Percentiles rank a stretch among this genome's conserved stretches.
These are phyloP conservation scores for Malus sieversii DNA, from an alignment of 306 rosid species.

Conservation along the genomic window DNA sequence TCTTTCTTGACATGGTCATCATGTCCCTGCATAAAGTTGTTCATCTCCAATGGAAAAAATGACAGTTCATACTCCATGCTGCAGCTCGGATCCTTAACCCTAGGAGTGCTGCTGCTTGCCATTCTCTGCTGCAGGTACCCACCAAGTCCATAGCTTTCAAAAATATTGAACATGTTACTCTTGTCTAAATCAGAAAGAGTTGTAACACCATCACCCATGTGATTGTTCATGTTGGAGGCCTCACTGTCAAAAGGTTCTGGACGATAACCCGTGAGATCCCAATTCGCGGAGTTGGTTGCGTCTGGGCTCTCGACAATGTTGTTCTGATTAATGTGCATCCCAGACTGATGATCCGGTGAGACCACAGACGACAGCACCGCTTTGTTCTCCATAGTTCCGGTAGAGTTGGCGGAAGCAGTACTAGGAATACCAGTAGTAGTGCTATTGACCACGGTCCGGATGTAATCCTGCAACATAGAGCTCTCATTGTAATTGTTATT, in stretches of 20 bases:
- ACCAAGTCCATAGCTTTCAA: neutral
- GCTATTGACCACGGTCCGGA: slow-evolving; percentile 17
- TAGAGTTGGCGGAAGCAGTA: neutral
- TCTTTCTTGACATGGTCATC: slow-evolving; percentile 19
- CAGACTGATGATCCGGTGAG: neutral
- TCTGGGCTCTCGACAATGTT: neutral
- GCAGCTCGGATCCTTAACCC: neutral
- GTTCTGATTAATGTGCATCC: neutral
- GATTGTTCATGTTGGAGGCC: neutral
- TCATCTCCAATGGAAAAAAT: slow-evolving; percentile 16
- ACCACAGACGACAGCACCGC: neutral
- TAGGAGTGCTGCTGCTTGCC: too few relatives aligned
- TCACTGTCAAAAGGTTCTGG: neutral
- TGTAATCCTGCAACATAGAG: slow-evolving; percentile 41
- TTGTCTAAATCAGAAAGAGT: neutral
- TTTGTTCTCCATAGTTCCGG: neutral
- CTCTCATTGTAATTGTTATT: neutral
- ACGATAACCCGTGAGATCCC: neutral
- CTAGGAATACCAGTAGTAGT: neutral
- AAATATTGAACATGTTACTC: neutral
- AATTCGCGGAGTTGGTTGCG: neutral
- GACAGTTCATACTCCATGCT: slow-evolving; percentile 14
- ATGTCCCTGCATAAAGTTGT: slow-evolving; percentile 15
- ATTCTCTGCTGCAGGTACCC: neutral
- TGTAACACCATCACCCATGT: neutral